These are phyloP conservation scores for Comarum palustre DNA, from an alignment of 306 rosid species.

Conservation along the genomic window DNA sequence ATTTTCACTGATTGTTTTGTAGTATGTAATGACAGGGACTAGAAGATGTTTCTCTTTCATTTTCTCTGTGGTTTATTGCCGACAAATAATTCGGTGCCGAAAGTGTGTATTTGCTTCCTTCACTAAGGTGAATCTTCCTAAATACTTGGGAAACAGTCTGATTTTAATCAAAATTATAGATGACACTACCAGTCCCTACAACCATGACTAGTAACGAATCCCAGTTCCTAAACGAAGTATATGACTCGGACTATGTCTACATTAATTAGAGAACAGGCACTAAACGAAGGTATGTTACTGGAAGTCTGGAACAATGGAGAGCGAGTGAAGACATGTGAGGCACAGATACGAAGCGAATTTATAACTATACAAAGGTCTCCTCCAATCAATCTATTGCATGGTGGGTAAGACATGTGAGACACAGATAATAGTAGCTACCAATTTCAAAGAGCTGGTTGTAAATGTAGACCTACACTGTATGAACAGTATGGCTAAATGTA, in stretches of 20 bases:
- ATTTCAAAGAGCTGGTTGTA: constrained; percentile 34
- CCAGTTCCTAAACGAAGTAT: background rate
- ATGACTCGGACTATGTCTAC: background rate
- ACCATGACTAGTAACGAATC: background rate
- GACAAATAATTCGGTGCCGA: no score
- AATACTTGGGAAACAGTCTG: no score
- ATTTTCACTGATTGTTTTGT: background rate
- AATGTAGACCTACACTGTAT: constrained; percentile 41
- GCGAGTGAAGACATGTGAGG: no score
- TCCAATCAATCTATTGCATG: constrained; percentile 21
- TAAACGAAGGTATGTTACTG: background rate
- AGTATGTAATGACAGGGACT: no score
- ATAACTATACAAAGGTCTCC: constrained; percentile 39
- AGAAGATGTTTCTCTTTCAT: background rate
- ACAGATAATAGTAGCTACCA: constrained; percentile 32
- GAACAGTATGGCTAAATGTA: constrained; percentile 49
- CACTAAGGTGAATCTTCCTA: background rate
- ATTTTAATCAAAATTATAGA: no score
- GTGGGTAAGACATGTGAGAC: constrained; percentile 34
- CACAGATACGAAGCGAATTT: constrained; percentile 21
- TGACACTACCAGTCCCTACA: background rate
- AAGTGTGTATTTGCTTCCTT: background rate
- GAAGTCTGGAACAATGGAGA: no score
- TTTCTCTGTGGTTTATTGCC: no score
- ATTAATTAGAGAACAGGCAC: background rate